phyloP scores from a whole-genome alignment of 768 basidiomycete species.

The Lentinula boryana region DNA sequence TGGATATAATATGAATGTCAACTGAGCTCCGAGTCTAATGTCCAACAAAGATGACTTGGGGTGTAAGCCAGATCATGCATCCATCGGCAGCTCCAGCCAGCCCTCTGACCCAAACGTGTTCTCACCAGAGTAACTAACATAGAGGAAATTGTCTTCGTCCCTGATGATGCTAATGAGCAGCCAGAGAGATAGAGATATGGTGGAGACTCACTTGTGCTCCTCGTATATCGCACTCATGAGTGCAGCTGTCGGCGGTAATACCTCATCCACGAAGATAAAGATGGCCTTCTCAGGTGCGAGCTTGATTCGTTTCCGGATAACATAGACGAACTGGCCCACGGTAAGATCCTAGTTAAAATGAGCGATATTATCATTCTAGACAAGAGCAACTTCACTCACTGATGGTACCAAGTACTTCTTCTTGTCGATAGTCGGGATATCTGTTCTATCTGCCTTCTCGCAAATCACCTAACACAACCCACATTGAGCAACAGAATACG shows the following conservation, averaged over 20 bases:
- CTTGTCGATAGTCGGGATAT: constrained; percentile 99
- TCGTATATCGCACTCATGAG: constrained; percentile 99
- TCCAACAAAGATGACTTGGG: constrained; percentile 15
- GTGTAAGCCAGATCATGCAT: constrained; percentile 28
- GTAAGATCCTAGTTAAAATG: constrained; percentile 69
- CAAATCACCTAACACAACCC: constrained; percentile 79
- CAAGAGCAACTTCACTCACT: constrained; percentile 39
- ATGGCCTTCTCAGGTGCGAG: constrained; percentile 99
- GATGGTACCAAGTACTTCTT: constrained; percentile 99
- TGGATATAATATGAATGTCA: constrained; percentile 11
- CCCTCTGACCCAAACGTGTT: constrained; percentile 79
- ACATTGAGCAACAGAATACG: neutral
- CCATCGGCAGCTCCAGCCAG: constrained; percentile 40
- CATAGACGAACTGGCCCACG: constrained; percentile 98
- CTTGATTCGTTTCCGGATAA: constrained; percentile 99
- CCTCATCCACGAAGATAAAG: constrained; percentile 99
- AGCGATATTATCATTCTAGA: neutral
- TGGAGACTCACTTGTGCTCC: constrained; percentile 87
- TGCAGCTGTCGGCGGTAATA: constrained; percentile 95
- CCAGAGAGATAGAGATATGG: neutral
- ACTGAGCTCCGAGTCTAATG: constrained; percentile 6
- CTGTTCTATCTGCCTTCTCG: constrained; percentile 97
- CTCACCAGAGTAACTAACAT: constrained; percentile 98
- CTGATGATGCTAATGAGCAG: constrained; percentile 37
- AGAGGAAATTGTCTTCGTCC: constrained; percentile 99